Percentiles rank a stretch among this genome's conserved stretches.
These are phyloP conservation scores for Rhodotorula sp. DNA, from an alignment of 1,284 basidiomycete species.

Conservation along the genomic window DNA sequence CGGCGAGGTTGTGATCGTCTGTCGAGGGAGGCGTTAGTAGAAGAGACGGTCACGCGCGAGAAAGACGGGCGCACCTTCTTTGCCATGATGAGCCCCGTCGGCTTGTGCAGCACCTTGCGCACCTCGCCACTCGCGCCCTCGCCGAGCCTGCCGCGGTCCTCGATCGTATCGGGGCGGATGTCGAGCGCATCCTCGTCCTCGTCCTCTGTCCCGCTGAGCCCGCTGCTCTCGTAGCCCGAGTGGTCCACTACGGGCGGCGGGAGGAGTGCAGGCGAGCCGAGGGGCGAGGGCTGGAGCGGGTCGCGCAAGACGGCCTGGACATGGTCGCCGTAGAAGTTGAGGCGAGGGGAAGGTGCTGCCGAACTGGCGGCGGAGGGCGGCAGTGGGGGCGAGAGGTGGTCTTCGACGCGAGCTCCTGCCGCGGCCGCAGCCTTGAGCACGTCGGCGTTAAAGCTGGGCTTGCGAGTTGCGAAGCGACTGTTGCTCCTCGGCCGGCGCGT, in stretches of 20 bases:
- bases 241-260: not conserved
- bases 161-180: slow-evolving; percentile 36
- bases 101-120: slow-evolving; percentile 79
- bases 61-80: slow-evolving; percentile 63
- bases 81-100: slow-evolving; percentile 78
- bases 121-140: slow-evolving; percentile 97
- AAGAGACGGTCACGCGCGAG: accelerated
- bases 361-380: not conserved
- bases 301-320: slow-evolving; percentile 11
- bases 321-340: slow-evolving; percentile 22
- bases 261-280: not conserved
- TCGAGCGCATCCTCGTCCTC: slow-evolving; percentile 29
- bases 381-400: not conserved
- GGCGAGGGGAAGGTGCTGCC: not conserved
- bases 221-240: slow-evolving; percentile 9
- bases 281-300: not conserved
- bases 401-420: not conserved
- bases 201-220: not conserved
- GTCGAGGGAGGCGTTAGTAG: not conserved
- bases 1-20: slow-evolving; percentile 89
- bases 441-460: slow-evolving; percentile 5
- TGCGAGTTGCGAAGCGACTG: slow-evolving; percentile 13
- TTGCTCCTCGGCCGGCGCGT: slow-evolving; percentile 33
- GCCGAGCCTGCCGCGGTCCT: slow-evolving; percentile 64
- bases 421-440: not conserved